Base-by-base conservation (phyloP, 1,284 basidiomycete species). In the Pseudozyma thailandica region DNA sequence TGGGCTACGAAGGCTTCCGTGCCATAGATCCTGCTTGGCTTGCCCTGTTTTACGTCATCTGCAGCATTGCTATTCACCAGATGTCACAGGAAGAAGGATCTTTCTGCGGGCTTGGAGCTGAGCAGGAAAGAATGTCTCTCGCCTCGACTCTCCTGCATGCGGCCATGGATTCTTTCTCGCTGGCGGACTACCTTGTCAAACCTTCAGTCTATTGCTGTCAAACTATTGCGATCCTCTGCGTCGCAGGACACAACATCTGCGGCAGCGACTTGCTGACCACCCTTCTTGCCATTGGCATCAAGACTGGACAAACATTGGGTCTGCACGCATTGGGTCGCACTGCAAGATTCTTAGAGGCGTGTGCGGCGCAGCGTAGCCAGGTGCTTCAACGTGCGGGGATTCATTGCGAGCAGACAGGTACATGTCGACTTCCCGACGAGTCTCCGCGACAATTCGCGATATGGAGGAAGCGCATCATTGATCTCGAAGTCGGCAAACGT, bases 161-260 rank as follows among this genome's bases (percentile, higher is more conserved):
- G 10, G 62, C 62, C n/a, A 65, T 65, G 57, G 68, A 64, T 16
- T 68, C 62, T 27, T 52, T 74, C 15, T 58, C 62, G 13, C 44
- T 66, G 28, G 72, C 68, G 33, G 63, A 70, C 42, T 74, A 71
- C 26, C 54, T 74, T 4, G 64, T 66, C 33, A 65, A 68, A 43
- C 72, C 72, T 7, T 66, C 63, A 1, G 39, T 72, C 16, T 74
- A 71, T 43, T 63, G 58, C 27, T 74, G 72, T 33, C 72, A 74
- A 48, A 71, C 72, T 0, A 63, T 74, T 8, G 72, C 72, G 6
- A 68, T 74, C 25, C 58, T 74, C 6, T 74, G 66, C 35, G 72
- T 74, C 10, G 61, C 61, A 13, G 72, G 72, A 25, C 72, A 74
- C 58, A 74, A 74, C 51, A 71, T 74, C 37, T 64, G 63, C 30